Base-by-base conservation (phyloP, 2,329 filamentous ascomycete species). In the Dryadomyces sulphureus region DNA sequence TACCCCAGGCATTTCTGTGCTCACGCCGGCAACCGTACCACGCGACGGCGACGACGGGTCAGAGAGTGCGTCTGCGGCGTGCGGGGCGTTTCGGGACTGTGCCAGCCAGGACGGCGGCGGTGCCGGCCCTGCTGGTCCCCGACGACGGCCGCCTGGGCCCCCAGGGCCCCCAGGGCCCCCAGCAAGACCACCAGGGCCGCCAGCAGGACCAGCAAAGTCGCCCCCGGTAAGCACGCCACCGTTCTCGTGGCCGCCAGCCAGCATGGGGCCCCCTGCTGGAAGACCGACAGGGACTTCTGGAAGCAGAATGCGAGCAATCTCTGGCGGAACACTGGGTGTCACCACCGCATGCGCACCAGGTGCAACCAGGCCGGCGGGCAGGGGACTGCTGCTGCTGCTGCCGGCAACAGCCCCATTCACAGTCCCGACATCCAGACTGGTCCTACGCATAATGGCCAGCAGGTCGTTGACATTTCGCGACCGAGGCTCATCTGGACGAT, bases 41-140 rank as follows among this genome's bases (percentile, higher is more conserved):
- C 2, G 16, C 21, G 5, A n/a, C n/a, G n/a, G n/a, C n/a, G n/a
- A n/a, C n/a, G n/a, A n/a, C n/a, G n/a, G n/a, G n/a, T n/a, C n/a
- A n/a, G n/a, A n/a, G n/a, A n/a, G n/a, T n/a, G n/a, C n/a, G n/a
- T n/a, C n/a, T n/a, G n/a, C n/a, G n/a, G n/a, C n/a, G n/a, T 41
- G 27, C 41, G 47, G 57, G 8, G 53, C 57, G 50, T 58, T 52
- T 46, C 45, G 56, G 2, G 61, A 62, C 48, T 57, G 53, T 49
- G 62, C 52, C 47, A 67, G 57, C 77, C 77, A 81, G 55, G 73
- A 79, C 34, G 65, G 65, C 2, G 77, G 77, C 20, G 77, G 69
- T 22, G 75, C 68, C 20, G 77, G 77, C 0, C 77, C 77, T 2
- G 77, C 66, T 9, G 76, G 75, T 46, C 73, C 66, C 47, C 69